Percentiles rank a stretch among this genome's conserved stretches.
These are phyloP conservation scores for Penicillium ucsense DNA, from an alignment of 495 filamentous ascomycete species.

Conservation along the genomic window DNA sequence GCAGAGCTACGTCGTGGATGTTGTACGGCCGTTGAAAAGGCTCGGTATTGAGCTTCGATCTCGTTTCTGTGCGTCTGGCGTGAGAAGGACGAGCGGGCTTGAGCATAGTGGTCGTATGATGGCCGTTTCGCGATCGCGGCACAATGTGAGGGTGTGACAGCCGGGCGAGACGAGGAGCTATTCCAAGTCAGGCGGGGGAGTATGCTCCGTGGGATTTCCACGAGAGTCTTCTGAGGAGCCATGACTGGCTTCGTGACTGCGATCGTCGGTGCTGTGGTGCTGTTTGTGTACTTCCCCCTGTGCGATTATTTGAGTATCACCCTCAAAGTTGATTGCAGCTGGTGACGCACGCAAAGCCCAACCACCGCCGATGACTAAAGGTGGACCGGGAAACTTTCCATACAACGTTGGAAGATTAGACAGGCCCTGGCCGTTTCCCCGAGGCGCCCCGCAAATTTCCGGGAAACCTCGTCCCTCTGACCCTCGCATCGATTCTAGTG, in stretches of 20 bases:
- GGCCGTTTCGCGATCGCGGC: constrained; percentile 19
- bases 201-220: constrained; percentile 31
- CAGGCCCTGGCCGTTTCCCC: constrained; percentile 2
- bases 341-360: constrained; percentile 6
- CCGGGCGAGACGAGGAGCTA: constrained; percentile 28
- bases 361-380: constrained; percentile 15
- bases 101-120: constrained; percentile 10
- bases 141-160: constrained; percentile 21
- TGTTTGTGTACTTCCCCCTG: too few relatives aligned
- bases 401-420: constrained; percentile 7
- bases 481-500: too few relatives aligned
- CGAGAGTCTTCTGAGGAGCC: constrained; percentile 29
- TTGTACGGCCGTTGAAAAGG: constrained; percentile 15
- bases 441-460: constrained; percentile 6
- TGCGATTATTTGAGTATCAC: too few relatives aligned
- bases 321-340: background rate
- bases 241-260: constrained; percentile 7
- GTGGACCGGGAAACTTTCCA: constrained; percentile 4
- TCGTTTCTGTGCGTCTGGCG: constrained; percentile 11
- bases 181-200: constrained; percentile 39
- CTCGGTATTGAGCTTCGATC: background rate
- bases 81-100: constrained; percentile 15
- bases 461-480: constrained; percentile 3
- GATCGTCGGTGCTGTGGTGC: too few relatives aligned
- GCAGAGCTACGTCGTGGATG: constrained; percentile 7